phyloP scores from a whole-genome alignment of 495 filamentous ascomycete genomes.

The Haplographium delicatum region DNA sequence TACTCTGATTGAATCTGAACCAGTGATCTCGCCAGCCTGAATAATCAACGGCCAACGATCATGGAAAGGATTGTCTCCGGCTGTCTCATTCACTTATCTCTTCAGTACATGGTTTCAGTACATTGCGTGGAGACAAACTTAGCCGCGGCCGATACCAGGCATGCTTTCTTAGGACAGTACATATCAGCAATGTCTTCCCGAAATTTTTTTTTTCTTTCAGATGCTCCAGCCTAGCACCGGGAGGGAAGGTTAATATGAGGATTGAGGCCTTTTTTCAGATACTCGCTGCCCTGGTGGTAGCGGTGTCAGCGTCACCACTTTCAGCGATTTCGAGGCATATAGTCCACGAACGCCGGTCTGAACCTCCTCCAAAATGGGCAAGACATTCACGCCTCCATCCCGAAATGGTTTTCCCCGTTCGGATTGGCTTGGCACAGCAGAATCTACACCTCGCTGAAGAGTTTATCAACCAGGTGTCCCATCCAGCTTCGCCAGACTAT shows the following conservation, averaged over 20 bases:
- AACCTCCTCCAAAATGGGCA: constrained; percentile 16
- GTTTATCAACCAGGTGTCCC: constrained; percentile 43
- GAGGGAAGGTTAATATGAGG: constrained; percentile 15
- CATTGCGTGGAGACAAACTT: background rate
- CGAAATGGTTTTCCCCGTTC: constrained; percentile 40
- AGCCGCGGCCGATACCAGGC: background rate
- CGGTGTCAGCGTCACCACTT: constrained; percentile 7
- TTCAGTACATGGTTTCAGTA: constrained; percentile 14
- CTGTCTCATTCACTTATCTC: constrained; percentile 6
- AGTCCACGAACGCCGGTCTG: constrained; percentile 20
- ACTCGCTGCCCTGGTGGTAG: constrained; percentile 25
- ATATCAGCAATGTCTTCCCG: constrained; percentile 11
- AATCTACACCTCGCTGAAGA: constrained; percentile 49
- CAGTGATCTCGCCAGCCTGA: constrained; percentile 5
- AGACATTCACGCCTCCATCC: constrained; percentile 22
- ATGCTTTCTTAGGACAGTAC: constrained; percentile 5
- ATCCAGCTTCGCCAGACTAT: constrained; percentile 40
- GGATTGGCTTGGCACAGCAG: constrained; percentile 50
- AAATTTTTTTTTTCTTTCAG: no score
- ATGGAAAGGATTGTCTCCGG: constrained; percentile 10
- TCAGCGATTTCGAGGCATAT: constrained; percentile 13
- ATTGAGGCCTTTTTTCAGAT: constrained; percentile 16
- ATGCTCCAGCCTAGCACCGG: constrained; percentile 15
- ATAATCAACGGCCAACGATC: constrained; percentile 2
- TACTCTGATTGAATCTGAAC: background rate